Base-by-base conservation (phyloP, 805 yeast species). In the Saccharomycopsis sp. region DNA sequence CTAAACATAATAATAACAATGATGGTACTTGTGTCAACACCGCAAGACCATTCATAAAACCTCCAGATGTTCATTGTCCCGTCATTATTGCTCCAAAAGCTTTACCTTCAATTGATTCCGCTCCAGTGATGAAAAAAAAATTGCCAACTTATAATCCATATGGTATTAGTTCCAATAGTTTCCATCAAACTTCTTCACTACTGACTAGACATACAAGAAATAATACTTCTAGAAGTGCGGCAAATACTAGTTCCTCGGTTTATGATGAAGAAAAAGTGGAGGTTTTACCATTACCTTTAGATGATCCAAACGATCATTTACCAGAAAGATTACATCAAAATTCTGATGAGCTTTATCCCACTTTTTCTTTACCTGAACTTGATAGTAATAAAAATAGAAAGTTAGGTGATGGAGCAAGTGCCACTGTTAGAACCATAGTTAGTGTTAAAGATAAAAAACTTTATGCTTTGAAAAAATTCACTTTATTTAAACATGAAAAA, bases 341-440 rank as follows among this genome's bases (percentile, higher is more conserved):
- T 1, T 63, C 65, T 40, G 58, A 65, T 3, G 65, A 67, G 32
- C 57, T 83, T 43, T 63, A 67, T 23, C 79, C 76, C 34, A 73
- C 71, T 41, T 82, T 73, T 52, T 72, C 66, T 31, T 48, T 69
- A 15, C 63, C 67, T 2, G 63, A 62, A 9, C 55, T 57, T 39
- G 42, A 44, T 5, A 44, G 54, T 1, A 61, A 61, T 20, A 63
- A 61, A 36, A 63, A 63, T 19, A 67, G 69, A 40, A 70, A 67
- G 35, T 56, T 82, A 37, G 92, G 88, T 2, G 72, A 69, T 41
- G 92, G 94, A 36, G 88, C 88, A 3, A 72, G 82, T 2, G 72
- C 85, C 4, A 71, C 72, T 36, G 87, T 82, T 17, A 63, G 78
- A 40, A 70, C 69, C 42, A 57, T 71, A 3, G 60, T 62, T 41